Base-by-base conservation (phyloP, 768 basidiomycete species). In the Trametes punicea region DNA sequence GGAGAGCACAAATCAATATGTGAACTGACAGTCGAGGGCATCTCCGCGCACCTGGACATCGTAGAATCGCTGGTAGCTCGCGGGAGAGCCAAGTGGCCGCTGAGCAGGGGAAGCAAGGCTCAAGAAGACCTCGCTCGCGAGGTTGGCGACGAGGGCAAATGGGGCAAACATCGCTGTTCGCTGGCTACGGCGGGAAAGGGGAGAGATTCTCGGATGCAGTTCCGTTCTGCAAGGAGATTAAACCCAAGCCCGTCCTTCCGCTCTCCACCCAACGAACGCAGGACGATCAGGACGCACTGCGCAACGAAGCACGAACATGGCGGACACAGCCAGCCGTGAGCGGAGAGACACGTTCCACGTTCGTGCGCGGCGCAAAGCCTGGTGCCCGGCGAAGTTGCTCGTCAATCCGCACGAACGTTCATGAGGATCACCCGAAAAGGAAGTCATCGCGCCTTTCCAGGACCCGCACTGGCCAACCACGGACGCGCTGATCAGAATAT, bases 31-130 rank as follows among this genome's bases (percentile, higher is more conserved):
- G 41, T 27, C 21, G 41, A 56, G 49, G 38, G 48, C 31, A 57
- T 51, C 52, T 38, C 40, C 4, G 21, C 65, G 46, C 44, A 79
- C 81, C 72, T 83, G 81, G 31, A 83, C 69, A 58, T 84, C 82
- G 58, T 75, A 83, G 58, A 71, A 74, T 31, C 65, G 65, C 25
- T 45, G 55, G 33, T 59, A 47, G 55, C 65, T 23, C 46, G 57
- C 34, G 27, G 42, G 51, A 13, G 45, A 10, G 33, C 25, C 41
- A 33, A 73, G 62, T 16, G 62, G 48, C 46, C 62, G 55, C 57
- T 69, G 72, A 18, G 68, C 57, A 30, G 70, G 74, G 33, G 66
- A 70, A 30, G 63, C 60, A 30, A 62, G 36, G 33, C 55, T 59
- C 27, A 57, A 9, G n/a, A 57, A 44, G 13, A 41, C 56, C 36